These are phyloP conservation scores for Neocallimastix lanati DNA, from an alignment of 192 early-diverging fungal species.

Conservation along the genomic window DNA sequence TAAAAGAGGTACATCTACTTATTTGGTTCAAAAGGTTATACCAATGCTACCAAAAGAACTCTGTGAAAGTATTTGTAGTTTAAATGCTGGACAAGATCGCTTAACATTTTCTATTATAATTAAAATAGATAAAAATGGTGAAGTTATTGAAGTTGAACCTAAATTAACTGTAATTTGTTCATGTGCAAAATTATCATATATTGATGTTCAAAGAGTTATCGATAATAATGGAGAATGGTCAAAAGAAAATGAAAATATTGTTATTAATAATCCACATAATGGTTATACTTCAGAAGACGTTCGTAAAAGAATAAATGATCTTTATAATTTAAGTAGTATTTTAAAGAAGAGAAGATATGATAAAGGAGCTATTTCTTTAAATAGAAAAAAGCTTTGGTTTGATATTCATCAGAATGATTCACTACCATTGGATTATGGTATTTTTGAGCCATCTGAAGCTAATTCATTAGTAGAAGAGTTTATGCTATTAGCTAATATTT, in stretches of 20 bases:
- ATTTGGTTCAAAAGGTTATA: constrained; percentile 34
- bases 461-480: not conserved
- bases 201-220: constrained; percentile 76
- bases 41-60: constrained; percentile 88
- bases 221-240: not conserved
- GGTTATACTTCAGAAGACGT: not conserved
- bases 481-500: not conserved
- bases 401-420: not conserved
- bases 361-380: not conserved
- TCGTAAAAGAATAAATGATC: not conserved
- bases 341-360: not conserved
- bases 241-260: constrained; percentile 24
- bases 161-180: constrained; percentile 57
- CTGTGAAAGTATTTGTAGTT: constrained; percentile 38
- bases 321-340: not conserved
- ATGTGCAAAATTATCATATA: constrained; percentile 82
- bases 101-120: constrained; percentile 82
- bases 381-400: not conserved
- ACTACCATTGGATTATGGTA: not conserved
- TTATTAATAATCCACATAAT: constrained; percentile 9
- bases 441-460: not conserved
- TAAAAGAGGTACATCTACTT: constrained; percentile 24
- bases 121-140: constrained; percentile 12
- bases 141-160: not conserved
- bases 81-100: constrained; percentile 59